Base-by-base conservation (phyloP, 352 stramenopile species). In the Elongisporangium senticosum region DNA sequence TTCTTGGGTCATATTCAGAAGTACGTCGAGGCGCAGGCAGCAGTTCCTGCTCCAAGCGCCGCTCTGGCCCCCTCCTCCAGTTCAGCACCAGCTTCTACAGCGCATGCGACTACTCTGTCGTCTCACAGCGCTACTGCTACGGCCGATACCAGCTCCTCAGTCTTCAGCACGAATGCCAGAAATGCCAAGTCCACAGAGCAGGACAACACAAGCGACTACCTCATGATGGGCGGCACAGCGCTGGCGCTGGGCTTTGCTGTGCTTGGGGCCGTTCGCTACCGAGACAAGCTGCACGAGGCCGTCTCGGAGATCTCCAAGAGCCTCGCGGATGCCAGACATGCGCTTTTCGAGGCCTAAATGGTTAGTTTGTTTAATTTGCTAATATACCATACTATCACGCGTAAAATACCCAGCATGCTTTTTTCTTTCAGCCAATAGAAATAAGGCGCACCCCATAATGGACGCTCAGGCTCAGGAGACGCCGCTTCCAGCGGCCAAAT, bases 261-360 rank as follows among this genome's bases (percentile, higher is more conserved):
- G 7, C 63, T 79, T 52, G 72, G 78, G 17, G 59, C 65, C 20
- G 55, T 85, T 13, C 69, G 68, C 26, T 88, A 86, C 57, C 78
- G 77, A 22, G 66, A 81, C 51, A 72, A 68, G 23, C 69, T 90
- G 39, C 62, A 75, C 7, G 76, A 87, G 2, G 68, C 65, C 2
- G 53, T 84, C 15, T 68, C 68, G 6, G 64, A 65, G n/a, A 74
- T 90, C 28, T 84, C 74, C 13, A 87, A 87, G 52, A 67, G 72
- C 0, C 57, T 90, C 22, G 69, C 67, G 0, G 80, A 90, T 52
- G 80, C 78, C 53, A 88, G 87, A 57, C 81, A 78, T 53, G 77
- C 77, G 23, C 59, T 89, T 5, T 86, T 89, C 54, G 79, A 89
- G 8, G 75, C 72, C 54, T 86, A 54, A 72, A 43, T 43, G 33